Evolutionary conservation across 2,329 filamentous ascomycete genomes (phyloP), one percentile per base, ranked within the genome.

Genomic region (Fusarium buharicum): DNA sequence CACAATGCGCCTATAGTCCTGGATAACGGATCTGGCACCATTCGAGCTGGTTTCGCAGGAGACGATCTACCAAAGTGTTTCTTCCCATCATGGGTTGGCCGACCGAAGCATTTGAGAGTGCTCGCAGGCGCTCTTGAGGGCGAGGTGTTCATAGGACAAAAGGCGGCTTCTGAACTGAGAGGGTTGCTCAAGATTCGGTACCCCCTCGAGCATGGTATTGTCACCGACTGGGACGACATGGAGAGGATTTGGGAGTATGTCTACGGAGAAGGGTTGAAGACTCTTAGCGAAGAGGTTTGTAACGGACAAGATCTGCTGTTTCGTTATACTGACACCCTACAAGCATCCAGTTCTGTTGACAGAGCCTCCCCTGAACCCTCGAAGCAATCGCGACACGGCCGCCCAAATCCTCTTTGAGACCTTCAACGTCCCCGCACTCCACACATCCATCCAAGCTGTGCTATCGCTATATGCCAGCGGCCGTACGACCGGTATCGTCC

Each of bases 181-280:
- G 95, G 95, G 4, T 81, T 99, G 60, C 84, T 99, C 70, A 99
- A 98, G 85, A 97, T 99, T 71, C 86, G 88, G 66, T 98, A 98
- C 75, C 95, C 95, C 39, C 81, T 99, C 51, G 95, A 98, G 80
- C 95, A 99, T 76, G 95, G 95, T 70, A 96, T 99, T 72, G 95
- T 99, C 63, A 99, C 95, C 69, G 93, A 99, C 78, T 99, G 95
- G 95, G 95, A 98, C 75, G 95, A 99, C 74, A 99, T 99, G 95
- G 95, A 99, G 82, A 89, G 92, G 80, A 99, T 99, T 79, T 99
- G 95, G 95, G 91, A 96, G 72, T 95, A 96, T 74, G 93, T 99
- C 49, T 99, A 98, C 76, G 91, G 91, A 55, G 94, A 97, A 73
- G 95, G 96, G 64, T 78, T 99, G 71, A 98, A 97, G 82, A 97